Evolutionary conservation across 352 stramenopile genomes (phyloP).

Genomic region (Phytophthora foliorum): DNA sequence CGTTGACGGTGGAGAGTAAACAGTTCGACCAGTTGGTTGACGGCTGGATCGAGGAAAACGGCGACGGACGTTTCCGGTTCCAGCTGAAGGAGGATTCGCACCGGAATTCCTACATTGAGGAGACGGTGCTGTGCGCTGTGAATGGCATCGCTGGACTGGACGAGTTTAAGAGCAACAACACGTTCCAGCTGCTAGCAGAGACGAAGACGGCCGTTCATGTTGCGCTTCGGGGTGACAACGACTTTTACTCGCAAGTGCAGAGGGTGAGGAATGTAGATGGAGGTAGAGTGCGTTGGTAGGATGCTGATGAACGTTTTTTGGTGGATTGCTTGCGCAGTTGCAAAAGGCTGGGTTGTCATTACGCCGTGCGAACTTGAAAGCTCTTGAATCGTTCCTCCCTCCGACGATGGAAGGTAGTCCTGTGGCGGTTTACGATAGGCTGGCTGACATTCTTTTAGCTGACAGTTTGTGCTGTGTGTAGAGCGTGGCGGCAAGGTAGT

Average conservation of each 20-base stretch:
- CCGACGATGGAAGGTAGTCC: slow-evolving; percentile 63
- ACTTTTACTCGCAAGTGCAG: slow-evolving; percentile 96
- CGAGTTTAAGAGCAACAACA: slow-evolving; percentile 23
- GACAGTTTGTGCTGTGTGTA: slow-evolving; percentile 16
- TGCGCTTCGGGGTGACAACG: slow-evolving; percentile 95
- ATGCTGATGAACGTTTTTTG: slow-evolving; percentile 2
- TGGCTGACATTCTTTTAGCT: not conserved
- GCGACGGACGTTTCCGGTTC: slow-evolving; percentile 36
- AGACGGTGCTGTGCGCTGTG: slow-evolving; percentile 82
- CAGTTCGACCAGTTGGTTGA: slow-evolving; percentile 88
- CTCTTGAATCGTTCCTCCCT: slow-evolving; percentile 89
- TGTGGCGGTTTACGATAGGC: not conserved
- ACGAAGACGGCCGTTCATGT: slow-evolving; percentile 61
- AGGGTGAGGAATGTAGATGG: slow-evolving; percentile 41
- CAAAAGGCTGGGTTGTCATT: slow-evolving; percentile 63
- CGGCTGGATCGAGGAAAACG: slow-evolving; percentile 42
- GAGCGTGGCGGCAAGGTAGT: slow-evolving; percentile 51
- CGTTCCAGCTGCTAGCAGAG: slow-evolving; percentile 35
- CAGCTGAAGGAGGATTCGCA: slow-evolving; percentile 47
- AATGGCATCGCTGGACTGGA: slow-evolving; percentile 69
- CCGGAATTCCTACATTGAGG: slow-evolving; percentile 93
- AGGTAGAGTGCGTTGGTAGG: not conserved
- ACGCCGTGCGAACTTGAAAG: slow-evolving; percentile 68
- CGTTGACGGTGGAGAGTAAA: slow-evolving; percentile 83
- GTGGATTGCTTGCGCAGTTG: slow-evolving; percentile 59